phyloP scores from a whole-genome alignment of 306 rosid species.

The Medicago arabica region DNA sequence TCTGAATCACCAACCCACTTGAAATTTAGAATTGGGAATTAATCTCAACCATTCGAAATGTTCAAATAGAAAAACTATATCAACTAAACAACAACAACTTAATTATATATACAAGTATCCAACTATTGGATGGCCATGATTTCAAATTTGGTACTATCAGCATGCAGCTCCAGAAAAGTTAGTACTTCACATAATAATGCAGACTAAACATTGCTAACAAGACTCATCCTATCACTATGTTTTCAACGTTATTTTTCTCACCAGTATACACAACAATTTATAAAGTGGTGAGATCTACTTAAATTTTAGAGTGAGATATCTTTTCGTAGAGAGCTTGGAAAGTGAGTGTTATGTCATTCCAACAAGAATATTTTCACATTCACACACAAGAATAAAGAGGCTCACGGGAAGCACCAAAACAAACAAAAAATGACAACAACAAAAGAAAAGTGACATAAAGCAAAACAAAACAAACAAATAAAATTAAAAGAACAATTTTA shows the following conservation, averaged over 20 bases:
- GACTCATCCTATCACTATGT: background rate
- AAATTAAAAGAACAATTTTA: slow-evolving; percentile 45
- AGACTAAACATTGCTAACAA: background rate
- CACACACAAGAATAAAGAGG: slow-evolving; percentile 49
- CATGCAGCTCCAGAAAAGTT: slow-evolving; percentile 22
- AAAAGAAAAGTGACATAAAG: slow-evolving; percentile 48
- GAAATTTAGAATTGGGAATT: slow-evolving; percentile 26
- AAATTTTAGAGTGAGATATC: no score
- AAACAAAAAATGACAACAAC: slow-evolving; percentile 58
- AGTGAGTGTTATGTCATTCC: background rate
- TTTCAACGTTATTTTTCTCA: background rate
- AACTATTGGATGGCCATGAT: slow-evolving; percentile 42
- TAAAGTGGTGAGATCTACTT: no score
- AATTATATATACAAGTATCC: slow-evolving; percentile 15
- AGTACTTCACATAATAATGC: background rate
- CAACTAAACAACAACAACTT: slow-evolving; percentile 34
- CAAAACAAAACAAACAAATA: slow-evolving; percentile 2
- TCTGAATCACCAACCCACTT: slow-evolving; percentile 46
- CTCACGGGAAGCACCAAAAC: slow-evolving; percentile 87
- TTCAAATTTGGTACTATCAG: slow-evolving; percentile 23
- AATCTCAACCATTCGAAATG: slow-evolving; percentile 37
- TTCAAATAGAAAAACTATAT: slow-evolving; percentile 30
- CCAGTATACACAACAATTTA: no score
- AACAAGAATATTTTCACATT: slow-evolving; percentile 51
- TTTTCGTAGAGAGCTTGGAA: no score